These are phyloP conservation scores for Strobilomyces confusus DNA, from an alignment of 768 basidiomycete genomes.

Conservation along the genomic window DNA sequence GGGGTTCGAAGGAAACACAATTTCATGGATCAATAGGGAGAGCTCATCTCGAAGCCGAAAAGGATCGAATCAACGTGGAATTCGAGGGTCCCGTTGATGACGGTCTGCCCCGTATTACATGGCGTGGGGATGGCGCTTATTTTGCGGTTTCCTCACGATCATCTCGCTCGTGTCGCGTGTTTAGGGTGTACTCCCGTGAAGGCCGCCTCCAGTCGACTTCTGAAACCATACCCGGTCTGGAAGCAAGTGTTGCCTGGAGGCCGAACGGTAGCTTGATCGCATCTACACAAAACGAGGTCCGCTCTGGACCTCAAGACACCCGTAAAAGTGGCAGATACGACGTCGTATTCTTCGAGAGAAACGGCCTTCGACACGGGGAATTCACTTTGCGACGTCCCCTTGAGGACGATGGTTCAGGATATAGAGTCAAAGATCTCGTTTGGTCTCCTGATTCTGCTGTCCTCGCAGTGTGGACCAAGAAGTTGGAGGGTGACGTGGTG, in stretches of 20 bases:
- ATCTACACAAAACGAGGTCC: constrained; percentile 70
- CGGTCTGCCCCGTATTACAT: constrained; percentile 67
- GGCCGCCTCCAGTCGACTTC: constrained; percentile 79
- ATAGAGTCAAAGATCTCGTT: constrained; percentile 66
- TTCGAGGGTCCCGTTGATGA: constrained; percentile 72
- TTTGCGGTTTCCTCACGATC: constrained; percentile 83
- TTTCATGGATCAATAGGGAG: constrained; percentile 97
- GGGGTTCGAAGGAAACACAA: constrained; percentile 96
- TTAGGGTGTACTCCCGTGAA: constrained; percentile 36
- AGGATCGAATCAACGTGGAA: constrained; percentile 35
- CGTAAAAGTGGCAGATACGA: constrained; percentile 73
- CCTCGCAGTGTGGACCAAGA: constrained; percentile 80
- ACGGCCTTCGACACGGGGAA: constrained; percentile 89
- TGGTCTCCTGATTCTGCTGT: constrained; percentile 92
- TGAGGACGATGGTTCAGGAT: constrained; percentile 50
- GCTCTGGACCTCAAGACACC: constrained; percentile 64
- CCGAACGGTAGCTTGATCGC: constrained; percentile 87
- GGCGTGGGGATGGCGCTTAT: constrained; percentile 91
- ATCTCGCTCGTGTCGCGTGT: constrained; percentile 25
- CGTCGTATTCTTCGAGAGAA: constrained; percentile 92
- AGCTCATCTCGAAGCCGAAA: constrained; percentile 51
- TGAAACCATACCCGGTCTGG: constrained; percentile 78
- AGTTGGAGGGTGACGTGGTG: constrained; percentile 67
- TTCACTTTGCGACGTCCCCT: constrained; percentile 54
- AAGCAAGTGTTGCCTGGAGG: constrained; percentile 77